A percentile compares a stretch with the other conserved stretches of the same genome.
These are phyloP conservation scores for Spinacia oleracea DNA, from an alignment of 179 eudicot species.

Conservation along the genomic window DNA sequence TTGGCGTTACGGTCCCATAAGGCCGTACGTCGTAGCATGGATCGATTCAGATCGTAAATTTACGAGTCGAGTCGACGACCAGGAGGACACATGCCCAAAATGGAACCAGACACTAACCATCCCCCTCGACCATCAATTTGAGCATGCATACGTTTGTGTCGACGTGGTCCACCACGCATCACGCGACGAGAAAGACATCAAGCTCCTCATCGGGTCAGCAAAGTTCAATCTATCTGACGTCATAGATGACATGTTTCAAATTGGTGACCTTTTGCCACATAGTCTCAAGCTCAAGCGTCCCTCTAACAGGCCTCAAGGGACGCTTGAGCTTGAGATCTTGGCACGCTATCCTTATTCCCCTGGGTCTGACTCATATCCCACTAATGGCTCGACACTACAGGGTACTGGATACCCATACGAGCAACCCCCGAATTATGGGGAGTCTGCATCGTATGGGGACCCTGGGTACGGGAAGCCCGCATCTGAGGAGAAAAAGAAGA, in stretches of 20 bases:
- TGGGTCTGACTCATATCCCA: conserved; percentile 42
- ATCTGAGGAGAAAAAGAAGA: conserved; percentile 52
- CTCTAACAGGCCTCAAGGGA: conserved; percentile 86
- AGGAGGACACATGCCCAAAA: conserved; percentile 57
- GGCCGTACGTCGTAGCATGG: conserved; percentile 78
- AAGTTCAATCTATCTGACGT: conserved; percentile 47
- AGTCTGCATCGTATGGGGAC: conserved; percentile 39
- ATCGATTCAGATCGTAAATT: conserved; percentile 55
- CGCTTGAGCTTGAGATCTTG: conserved; percentile 42
- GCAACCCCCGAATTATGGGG: conserved; percentile 9
- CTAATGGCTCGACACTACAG: conserved; percentile 28
- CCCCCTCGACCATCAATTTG: conserved; percentile 52
- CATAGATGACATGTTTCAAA: conserved; percentile 53
- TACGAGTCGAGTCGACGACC: conserved; percentile 56
- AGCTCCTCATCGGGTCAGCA: conserved; percentile 73
- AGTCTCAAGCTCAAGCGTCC: conserved; percentile 63
- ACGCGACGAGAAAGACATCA: conserved; percentile 48
- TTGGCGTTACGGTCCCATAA: conserved; percentile 70
- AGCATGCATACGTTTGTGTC: conserved; percentile 48
- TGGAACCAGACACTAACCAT: conserved; percentile 58
- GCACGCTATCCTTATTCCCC: conserved; percentile 49
- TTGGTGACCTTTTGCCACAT: conserved; percentile 33
- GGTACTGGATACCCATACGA: conserved; percentile 38
- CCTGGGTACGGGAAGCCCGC: conserved; percentile 25
- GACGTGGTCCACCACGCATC: conserved; percentile 59